Percentiles rank a stretch among this genome's conserved stretches.
Evolutionary conservation across 192 early-diverging fungal species (phyloP).

Genomic region (Linnemannia schmuckeri): DNA sequence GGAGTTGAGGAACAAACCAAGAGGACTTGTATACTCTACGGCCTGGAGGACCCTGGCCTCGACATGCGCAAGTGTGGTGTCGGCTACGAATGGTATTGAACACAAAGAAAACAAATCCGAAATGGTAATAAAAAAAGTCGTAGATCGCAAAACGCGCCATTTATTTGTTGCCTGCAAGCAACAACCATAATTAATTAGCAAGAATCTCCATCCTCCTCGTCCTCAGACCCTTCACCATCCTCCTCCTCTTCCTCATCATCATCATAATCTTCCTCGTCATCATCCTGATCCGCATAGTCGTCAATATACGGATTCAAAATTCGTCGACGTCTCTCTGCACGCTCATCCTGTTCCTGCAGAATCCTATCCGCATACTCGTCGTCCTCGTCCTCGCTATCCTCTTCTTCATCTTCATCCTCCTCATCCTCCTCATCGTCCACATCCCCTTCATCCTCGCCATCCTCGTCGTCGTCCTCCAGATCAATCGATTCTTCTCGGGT

Average conservation of each 20-base stretch:
- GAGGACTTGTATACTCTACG: too few relatives aligned
- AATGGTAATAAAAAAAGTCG: too few relatives aligned
- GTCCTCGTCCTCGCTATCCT: conserved; percentile 2
- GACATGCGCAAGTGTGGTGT: too few relatives aligned
- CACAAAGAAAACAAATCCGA: too few relatives aligned
- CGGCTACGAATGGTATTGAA: too few relatives aligned
- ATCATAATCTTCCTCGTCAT: not conserved
- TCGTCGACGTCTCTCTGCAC: not conserved
- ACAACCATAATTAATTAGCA: not conserved
- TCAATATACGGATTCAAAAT: not conserved
- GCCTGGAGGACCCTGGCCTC: too few relatives aligned
- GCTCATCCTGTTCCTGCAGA: conserved; percentile 1
- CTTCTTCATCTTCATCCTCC: not conserved
- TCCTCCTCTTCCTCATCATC: conserved; percentile 22
- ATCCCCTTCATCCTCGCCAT: not conserved
- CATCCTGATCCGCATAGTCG: not conserved
- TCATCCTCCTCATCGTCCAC: not conserved
- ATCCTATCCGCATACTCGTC: conserved; percentile 18
- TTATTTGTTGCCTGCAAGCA: not conserved
- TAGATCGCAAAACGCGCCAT: too few relatives aligned
- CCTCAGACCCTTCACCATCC: not conserved
- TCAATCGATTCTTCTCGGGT: not conserved
- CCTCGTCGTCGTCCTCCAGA: conserved; percentile 14
- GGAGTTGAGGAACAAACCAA: too few relatives aligned
- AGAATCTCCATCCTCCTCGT: conserved; percentile 4